Evolutionary conservation across 2,329 filamentous ascomycete genomes (phyloP), one percentile per base, ranked within the genome.

Genomic region (Paradendryphiella salina): DNA sequence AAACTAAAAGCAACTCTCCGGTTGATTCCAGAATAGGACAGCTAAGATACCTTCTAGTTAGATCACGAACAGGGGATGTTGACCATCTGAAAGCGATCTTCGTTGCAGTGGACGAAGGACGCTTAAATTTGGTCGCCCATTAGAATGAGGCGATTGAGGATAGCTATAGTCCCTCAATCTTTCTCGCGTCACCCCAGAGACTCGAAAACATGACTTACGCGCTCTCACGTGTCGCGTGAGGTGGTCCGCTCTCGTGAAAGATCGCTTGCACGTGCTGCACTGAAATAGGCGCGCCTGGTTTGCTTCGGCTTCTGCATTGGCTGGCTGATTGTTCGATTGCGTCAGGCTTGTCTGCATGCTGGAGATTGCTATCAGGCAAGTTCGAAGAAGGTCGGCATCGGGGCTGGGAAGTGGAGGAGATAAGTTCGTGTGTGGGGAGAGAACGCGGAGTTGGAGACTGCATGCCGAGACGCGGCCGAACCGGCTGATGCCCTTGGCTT

Each of bases 181-280:
- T 31, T 33, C 18, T 14, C 23, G 21, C 20, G n/a, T n/a, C 15
- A 6, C 7, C 21, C 9, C 14, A 14, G 8, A 17, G 7, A 18
- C 4, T 17, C 14, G 43, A 40, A 34, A 40, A 36, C 28, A 33
- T 38, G 63, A 64, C 67, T 49, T 60, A 76, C 74, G 79, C 54
- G 79, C 78, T 56, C 80, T 76, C 34, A 81, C 78, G 69, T 82
- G 80, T 38, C 80, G 76, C 44, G 75, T 77, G 18, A 82, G 70
- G 65, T 82, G 79, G 62, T 82, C 80, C 4, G 79, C 74, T 21
- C 80, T 73, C 9, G 76, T 77, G 64, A 82, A 82, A 45, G 73
- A 77, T 41, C 77, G 79, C 52, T 76, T 75, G 64, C 80, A 82
- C 44, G 77, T 77, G 52, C 77, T 77, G 59, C 80, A 82, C 60